These are phyloP conservation scores for Dictyostelium firmibasis DNA, from an alignment of 78 protist species.

Conservation along the genomic window DNA sequence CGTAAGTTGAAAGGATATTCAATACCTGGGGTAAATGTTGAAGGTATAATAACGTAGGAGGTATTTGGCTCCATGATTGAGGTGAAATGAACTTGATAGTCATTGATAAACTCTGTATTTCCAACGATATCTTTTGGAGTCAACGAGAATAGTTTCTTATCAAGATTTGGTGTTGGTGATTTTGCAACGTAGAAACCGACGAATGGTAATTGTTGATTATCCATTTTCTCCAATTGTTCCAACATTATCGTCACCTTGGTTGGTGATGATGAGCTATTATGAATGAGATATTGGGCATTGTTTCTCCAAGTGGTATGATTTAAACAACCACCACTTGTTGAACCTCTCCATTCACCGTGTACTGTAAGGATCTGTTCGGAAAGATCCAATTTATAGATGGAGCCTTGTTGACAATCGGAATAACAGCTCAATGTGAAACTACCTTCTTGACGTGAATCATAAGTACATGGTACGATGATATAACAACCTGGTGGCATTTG, in stretches of 20 bases:
- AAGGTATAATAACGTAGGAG: constrained; percentile 32
- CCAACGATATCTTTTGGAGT: constrained; percentile 72
- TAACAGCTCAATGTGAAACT: constrained; percentile 1
- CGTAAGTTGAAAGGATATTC: constrained; percentile 51
- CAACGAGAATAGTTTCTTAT: constrained; percentile 22
- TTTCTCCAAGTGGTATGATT: constrained; percentile 74
- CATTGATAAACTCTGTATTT: constrained; percentile 78
- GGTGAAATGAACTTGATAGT: constrained; percentile 55
- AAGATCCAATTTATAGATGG: neutral
- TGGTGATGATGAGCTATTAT: neutral
- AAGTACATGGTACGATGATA: constrained; percentile 65
- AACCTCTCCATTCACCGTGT: constrained; percentile 61
- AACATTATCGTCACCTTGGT: constrained; percentile 30
- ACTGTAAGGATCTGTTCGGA: constrained; percentile 14
- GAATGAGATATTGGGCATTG: constrained; percentile 55
- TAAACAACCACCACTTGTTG: constrained; percentile 72
- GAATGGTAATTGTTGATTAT: constrained; percentile 23
- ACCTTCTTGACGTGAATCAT: constrained; percentile 66
- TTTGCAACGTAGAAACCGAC: constrained; percentile 62
- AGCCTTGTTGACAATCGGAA: constrained; percentile 11
- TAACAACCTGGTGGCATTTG: constrained; percentile 37
- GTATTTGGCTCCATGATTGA: constrained; percentile 18
- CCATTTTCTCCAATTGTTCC: constrained; percentile 65
- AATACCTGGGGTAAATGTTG: constrained; percentile 43
- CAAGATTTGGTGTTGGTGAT: neutral